phyloP scores from a whole-genome alignment of 2,329 filamentous ascomycete species.

The Exutisphaerella laricina region DNA sequence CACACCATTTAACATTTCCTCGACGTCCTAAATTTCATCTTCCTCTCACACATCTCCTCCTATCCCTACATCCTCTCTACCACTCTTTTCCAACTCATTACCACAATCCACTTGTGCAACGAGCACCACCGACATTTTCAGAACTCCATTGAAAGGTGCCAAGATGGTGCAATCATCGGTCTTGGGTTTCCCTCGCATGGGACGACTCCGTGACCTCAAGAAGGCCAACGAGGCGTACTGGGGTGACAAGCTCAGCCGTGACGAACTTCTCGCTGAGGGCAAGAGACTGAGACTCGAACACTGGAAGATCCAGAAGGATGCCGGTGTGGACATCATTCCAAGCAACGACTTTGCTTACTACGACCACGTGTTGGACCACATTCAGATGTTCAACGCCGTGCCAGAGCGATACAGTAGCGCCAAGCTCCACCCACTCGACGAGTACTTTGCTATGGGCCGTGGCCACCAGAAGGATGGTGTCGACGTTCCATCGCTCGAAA shows the following conservation, averaged over 20 bases:
- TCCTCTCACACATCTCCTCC: not conserved
- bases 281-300: constrained; percentile 95
- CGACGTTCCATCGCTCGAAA: constrained; percentile 82
- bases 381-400: constrained; percentile 91
- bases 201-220: constrained; percentile 97
- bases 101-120: not conserved
- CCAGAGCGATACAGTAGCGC: constrained; percentile 92
- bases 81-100: not conserved
- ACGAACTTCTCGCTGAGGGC: constrained; percentile 86
- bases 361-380: constrained; percentile 95
- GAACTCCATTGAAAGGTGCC: constrained; percentile 14
- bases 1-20: no score
- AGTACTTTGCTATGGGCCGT: constrained; percentile 99
- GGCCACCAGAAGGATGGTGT: constrained; percentile 92
- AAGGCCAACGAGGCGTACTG: constrained; percentile 99
- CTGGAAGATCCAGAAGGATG: constrained; percentile 99
- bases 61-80: not conserved
- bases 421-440: constrained; percentile 80
- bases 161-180: constrained; percentile 59
- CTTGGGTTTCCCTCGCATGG: constrained; percentile 99
- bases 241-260: constrained; percentile 88
- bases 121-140: constrained; percentile 3
- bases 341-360: constrained; percentile 99
- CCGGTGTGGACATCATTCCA: constrained; percentile 94
- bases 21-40: no score